Base-by-base conservation (phyloP, 116 monocot species). In the Papilionanthe hybrid region DNA sequence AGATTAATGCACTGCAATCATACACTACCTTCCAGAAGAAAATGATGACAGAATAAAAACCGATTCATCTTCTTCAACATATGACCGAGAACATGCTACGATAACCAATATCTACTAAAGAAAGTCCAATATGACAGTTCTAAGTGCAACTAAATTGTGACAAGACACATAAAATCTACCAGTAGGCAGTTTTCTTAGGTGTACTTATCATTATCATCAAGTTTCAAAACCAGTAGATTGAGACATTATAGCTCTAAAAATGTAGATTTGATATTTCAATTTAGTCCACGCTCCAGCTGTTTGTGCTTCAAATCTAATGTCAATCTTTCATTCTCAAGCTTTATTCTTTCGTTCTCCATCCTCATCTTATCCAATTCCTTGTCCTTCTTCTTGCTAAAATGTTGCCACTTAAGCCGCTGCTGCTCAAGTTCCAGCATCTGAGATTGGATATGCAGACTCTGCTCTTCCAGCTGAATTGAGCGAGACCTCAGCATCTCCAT, bases 261-360 rank as follows among this genome's bases (percentile, higher is more conserved):
- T 8, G 43, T 19, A 43, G 42, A 9, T 20, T 42, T 73, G 73
- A 73, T 44, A 73, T 73, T 44, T 76, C 44, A 63, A 30, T 81
- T 80, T 66, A 41, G 66, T 45, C 86, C 72, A 76, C 83, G 22
- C 48, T 89, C 88, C 28, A 91, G 57, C 68, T 91, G 90, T 68
- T 85, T 91, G 29, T 58, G 79, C 76, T 78, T 89, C 65, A 94
- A 78, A 73, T 94, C 91, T 56, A 91, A 75, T 27, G 73, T 68
- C 63, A 94, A 37, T 5, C 44, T 78, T 55, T 88, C 85, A 82
- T 91, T 94, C 67, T 90, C 91, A 47, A 91, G 85, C 80, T 87
- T 91, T 90, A 91, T 91, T 68, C 77, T 88, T 74, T 91, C 90
- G 72, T 90, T 91, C 85, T 94, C 90, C 75, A 88, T 79, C 85